A percentile compares a stretch with the other conserved stretches of the same genome.
phyloP scores from a whole-genome alignment of 257 asterid species.

The Solanum sparsipilum region DNA sequence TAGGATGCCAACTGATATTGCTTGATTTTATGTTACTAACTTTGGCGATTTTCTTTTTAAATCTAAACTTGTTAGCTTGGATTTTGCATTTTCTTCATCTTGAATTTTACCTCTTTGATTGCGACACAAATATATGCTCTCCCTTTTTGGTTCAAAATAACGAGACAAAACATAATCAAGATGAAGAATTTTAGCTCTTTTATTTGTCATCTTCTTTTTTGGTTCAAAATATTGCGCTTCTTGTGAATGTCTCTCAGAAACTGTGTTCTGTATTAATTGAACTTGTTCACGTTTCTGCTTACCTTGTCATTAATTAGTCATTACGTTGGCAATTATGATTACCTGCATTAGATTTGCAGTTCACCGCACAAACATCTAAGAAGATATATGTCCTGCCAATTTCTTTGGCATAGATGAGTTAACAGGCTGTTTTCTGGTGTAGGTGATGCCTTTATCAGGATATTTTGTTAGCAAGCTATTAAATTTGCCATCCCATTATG shows the following conservation, averaged over 20 bases:
- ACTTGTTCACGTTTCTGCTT: background rate
- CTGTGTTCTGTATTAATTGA: background rate
- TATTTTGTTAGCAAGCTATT: conserved; percentile 79
- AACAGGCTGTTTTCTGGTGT: conserved; percentile 12
- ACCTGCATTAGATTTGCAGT: background rate
- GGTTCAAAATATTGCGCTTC: background rate
- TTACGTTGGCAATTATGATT: background rate
- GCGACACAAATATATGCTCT: background rate
- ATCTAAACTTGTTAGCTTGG: too few species aligned
- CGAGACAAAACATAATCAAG: too few species aligned
- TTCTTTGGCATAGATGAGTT: background rate
- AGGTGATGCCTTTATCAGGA: conserved; percentile 90
- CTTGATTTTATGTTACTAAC: too few species aligned
- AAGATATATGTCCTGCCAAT: background rate
- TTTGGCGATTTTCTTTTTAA: too few species aligned
- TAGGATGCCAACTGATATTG: too few species aligned
- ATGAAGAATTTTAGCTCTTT: too few species aligned
- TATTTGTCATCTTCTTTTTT: background rate
- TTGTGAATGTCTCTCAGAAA: background rate
- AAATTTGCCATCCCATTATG: conserved; percentile 76
- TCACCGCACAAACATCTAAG: background rate
- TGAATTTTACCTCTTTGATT: background rate
- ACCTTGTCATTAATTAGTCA: background rate
- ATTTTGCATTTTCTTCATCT: background rate
- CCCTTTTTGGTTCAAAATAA: too few species aligned